Evolutionary conservation across 1,139 yeast species (phyloP).

Genomic region (Debaryomyces sp.): DNA sequence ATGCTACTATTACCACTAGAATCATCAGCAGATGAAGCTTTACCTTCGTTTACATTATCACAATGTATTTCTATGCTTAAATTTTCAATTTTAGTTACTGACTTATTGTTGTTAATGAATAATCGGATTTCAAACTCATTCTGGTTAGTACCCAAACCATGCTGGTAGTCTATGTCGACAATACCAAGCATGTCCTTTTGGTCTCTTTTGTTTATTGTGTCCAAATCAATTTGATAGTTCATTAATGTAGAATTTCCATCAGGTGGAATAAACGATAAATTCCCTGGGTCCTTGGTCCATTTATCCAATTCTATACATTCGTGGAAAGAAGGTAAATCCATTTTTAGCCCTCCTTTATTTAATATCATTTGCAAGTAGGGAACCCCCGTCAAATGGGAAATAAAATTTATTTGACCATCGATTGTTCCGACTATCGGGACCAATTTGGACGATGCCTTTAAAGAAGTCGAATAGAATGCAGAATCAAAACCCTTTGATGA

Average conservation of each 20-base stretch:
- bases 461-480: slow-evolving; percentile 38
- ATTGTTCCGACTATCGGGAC: slow-evolving; percentile 61
- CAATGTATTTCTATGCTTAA: slow-evolving; percentile 55
- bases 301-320: slow-evolving; percentile 53
- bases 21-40: slow-evolving; percentile 10
- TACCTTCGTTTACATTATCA: slow-evolving; percentile 18
- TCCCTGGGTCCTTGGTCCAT: slow-evolving; percentile 44
- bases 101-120: slow-evolving; percentile 51
- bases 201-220: slow-evolving; percentile 14
- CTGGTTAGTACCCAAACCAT: slow-evolving; percentile 59
- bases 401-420: slow-evolving; percentile 64
- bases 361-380: slow-evolving; percentile 69
- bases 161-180: slow-evolving; percentile 59
- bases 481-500: slow-evolving; percentile 30
- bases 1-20: slow-evolving; percentile 7
- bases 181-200: slow-evolving; percentile 47
- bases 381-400: slow-evolving; percentile 71
- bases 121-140: slow-evolving; percentile 80
- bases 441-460: slow-evolving; percentile 19
- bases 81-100: slow-evolving; percentile 59
- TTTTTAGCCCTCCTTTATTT: slow-evolving; percentile 42
- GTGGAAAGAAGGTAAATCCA: slow-evolving; percentile 60
- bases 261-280: slow-evolving; percentile 78
- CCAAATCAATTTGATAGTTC: slow-evolving; percentile 63
- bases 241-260: slow-evolving; percentile 75